A percentile compares a stretch with the other conserved stretches of the same genome.
Conservation (phyloP, 2,329 filamentous ascomycete species). For the Diplodia intermedia region DNA sequence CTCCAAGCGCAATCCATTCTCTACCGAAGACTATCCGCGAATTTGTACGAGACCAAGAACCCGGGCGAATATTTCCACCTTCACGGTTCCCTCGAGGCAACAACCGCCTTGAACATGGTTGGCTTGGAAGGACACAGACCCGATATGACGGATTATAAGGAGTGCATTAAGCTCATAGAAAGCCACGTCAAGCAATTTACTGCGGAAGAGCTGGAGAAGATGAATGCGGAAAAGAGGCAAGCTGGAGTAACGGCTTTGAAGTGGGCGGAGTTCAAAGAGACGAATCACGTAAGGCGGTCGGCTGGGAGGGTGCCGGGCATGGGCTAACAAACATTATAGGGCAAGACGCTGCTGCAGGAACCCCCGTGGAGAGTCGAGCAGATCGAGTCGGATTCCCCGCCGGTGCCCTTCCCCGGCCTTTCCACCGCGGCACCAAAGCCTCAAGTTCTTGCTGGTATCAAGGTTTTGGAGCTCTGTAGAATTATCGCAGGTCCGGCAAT, state of each 20-base stretch:
- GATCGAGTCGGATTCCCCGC: constrained; percentile 60
- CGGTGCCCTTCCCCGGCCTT: constrained; percentile 54
- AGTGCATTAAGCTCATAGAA: constrained; percentile 51
- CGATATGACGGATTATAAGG: constrained; percentile 59
- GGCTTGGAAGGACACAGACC: constrained; percentile 68
- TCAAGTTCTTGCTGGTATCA: constrained; percentile 64
- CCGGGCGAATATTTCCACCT: constrained; percentile 75
- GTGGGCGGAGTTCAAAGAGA: constrained; percentile 50
- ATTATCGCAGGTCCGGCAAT: constrained; percentile 80
- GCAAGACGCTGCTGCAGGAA: constrained; percentile 49
- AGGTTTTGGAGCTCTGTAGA: constrained; percentile 76
- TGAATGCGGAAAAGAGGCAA: constrained; percentile 52
- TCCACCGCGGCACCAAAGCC: constrained; percentile 47
- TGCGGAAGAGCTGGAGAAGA: constrained; percentile 49
- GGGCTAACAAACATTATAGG: constrained; percentile 41
- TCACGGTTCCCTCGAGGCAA: constrained; percentile 75
- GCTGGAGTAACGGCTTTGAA: constrained; percentile 52
- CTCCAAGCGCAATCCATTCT: constrained; percentile 72
- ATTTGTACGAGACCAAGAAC: constrained; percentile 72
- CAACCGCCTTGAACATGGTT: constrained; percentile 72
- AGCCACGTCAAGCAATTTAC: constrained; percentile 52
- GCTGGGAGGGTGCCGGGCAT: neutral
- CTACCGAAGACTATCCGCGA: constrained; percentile 75
- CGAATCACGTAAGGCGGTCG: constrained; percentile 46
- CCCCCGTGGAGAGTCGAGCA: constrained; percentile 58